Evolutionary conservation across 2,329 filamentous ascomycete genomes (phyloP), one percentile per base, ranked within the genome.

Genomic region (Xenoacremonium recifei): DNA sequence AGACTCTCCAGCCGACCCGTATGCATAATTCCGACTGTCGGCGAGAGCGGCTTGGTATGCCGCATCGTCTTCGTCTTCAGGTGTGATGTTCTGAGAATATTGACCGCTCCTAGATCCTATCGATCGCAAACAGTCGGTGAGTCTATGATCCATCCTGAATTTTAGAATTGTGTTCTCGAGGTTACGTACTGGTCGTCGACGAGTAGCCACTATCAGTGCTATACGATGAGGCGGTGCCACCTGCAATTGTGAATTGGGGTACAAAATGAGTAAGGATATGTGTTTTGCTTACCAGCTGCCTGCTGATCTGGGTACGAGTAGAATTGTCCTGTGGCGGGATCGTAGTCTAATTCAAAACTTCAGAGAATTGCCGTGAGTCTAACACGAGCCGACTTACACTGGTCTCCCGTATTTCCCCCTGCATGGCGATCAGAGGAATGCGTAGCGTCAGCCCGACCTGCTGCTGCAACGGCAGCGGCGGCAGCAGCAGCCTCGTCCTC

Each of bases 11-110:
- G 37, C 17, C 15, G 21, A 21, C 6, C 40, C 25, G 25, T 34
- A 20, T 21, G 38, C 19, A 44, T 57, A 57, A n/a, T 34, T 23
- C 30, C 33, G 44, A 31, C 50, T 58, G 4, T 39, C 44, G 3
- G 42, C 49, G 5, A 56, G 47, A 6, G 53, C 48, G 13, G 47
- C 50, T 18, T 42, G 51, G 5, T 57, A 9, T 25, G 45, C 43
- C 11, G 49, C 48, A 17, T 57, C 50, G 11, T 45, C 44, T 5
- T 46, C 41, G 7, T 35, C 39, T 16, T 49, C 32, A 12, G 12
- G 11, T 9, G 25, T 1, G 20, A 37, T 18, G 5, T 20, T 18
- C 16, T 19, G 15, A 19, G 35, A 6, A 18, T 35, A 35, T 10
- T 23, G 20, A 21, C 23, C 9, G 13, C 13, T 13, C 13, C 23